These are phyloP conservation scores for Stereum hirsutum DNA, from an alignment of 1,284 basidiomycete species.

Conservation along the genomic window DNA sequence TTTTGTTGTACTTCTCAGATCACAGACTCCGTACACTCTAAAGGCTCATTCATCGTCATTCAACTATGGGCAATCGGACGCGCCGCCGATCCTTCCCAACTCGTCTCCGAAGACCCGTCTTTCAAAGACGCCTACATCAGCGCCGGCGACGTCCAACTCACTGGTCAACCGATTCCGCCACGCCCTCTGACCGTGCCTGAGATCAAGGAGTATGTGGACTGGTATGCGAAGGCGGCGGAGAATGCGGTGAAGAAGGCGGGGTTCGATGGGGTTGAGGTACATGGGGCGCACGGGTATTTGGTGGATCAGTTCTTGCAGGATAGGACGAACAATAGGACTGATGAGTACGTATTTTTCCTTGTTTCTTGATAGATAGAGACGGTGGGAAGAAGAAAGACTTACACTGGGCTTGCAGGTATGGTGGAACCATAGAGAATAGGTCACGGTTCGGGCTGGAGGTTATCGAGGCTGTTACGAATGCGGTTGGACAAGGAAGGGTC, in stretches of 20 bases:
- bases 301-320: constrained; percentile 15
- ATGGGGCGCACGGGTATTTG: constrained; percentile 20
- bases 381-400: too few relatives aligned
- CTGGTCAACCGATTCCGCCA: constrained; percentile 19
- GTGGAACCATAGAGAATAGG: constrained; percentile 1
- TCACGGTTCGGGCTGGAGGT: constrained; percentile 6
- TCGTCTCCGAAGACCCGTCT: constrained; percentile 15
- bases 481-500: neutral
- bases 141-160: constrained; percentile 33
- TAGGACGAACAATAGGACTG: constrained; percentile 25
- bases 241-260: constrained; percentile 32
- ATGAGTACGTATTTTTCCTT: too few relatives aligned
- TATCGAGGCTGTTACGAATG: neutral
- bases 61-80: constrained; percentile 41
- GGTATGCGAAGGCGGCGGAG: constrained; percentile 27
- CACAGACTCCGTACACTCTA: constrained; percentile 18
- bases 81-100: constrained; percentile 21
- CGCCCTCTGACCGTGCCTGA: constrained; percentile 21
- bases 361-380: too few relatives aligned
- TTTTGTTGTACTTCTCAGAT: neutral
- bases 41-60: constrained; percentile 29
- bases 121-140: constrained; percentile 24
- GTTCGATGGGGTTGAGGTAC: constrained; percentile 37
- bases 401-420: too few relatives aligned
- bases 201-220: constrained; percentile 30